phyloP scores from a whole-genome alignment of 2,329 filamentous ascomycete species.

The Fusarium haematococcum region DNA sequence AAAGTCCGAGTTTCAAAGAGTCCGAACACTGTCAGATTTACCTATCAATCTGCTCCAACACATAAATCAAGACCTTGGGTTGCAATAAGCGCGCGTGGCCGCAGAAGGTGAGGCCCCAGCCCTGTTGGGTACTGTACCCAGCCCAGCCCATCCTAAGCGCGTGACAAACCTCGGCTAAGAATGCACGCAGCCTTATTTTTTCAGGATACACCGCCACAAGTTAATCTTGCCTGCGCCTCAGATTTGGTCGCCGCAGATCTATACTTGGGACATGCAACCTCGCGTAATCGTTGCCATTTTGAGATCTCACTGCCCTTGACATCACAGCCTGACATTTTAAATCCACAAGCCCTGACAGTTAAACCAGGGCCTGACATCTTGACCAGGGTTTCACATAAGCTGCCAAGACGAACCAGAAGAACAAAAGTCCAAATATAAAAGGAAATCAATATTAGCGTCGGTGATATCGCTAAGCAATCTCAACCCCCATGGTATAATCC shows the following conservation, averaged over 20 bases:
- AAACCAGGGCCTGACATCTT: not conserved
- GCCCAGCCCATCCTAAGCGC: not conserved
- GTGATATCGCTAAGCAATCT: constrained; percentile 22
- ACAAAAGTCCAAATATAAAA: not conserved
- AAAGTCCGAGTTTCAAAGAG: not conserved
- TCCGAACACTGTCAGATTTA: not conserved
- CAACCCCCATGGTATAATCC: constrained; percentile 1
- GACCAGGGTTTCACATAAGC: not conserved
- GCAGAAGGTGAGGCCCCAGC: not conserved
- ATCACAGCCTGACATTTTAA: not conserved
- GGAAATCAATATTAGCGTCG: not conserved
- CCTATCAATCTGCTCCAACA: not conserved
- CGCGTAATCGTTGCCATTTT: not conserved
- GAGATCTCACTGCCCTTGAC: not conserved
- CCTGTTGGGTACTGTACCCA: not conserved
- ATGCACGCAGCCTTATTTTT: not conserved
- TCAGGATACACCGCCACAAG: not conserved
- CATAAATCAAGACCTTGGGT: not conserved
- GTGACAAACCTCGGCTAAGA: not conserved
- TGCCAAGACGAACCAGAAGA: not conserved
- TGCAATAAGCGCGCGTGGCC: not conserved
- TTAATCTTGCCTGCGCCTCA: not conserved
- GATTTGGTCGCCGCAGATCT: not conserved
- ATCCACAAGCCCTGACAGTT: not conserved
- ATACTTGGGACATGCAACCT: not conserved